Evolutionary conservation across 495 filamentous ascomycete genomes (phyloP), one percentile per base, ranked within the genome.

Genomic region (Hypoxylon lenormandii): DNA sequence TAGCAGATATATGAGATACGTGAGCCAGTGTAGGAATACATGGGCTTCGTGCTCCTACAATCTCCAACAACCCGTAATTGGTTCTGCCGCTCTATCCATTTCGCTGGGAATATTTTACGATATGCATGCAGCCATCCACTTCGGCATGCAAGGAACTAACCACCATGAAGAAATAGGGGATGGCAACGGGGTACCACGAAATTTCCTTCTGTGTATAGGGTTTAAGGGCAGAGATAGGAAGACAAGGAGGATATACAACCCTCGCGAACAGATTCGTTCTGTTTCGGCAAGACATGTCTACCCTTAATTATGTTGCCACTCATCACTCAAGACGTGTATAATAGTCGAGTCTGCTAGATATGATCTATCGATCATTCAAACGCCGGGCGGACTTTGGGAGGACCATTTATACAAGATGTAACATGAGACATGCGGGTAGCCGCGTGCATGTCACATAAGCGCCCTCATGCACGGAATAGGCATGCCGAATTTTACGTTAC

Each of bases 141-240:
- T 57, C 28, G 45, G 36, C 50, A 70, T 64, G 59, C 66, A 64
- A 64, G 60, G 53, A 69, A 59, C 52, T 40, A 38, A 21, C 26
- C 5, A n/a, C 33, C 13, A 43, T 33, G 42, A 48, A n/a, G 38
- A n/a, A 56, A 52, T 33, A 36, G 28, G 37, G 0, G 30, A 33
- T 33, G 6, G 30, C 30, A 33, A 33, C 30, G 3, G 38, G 38
- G 38, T 16, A 45, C 4, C 5, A 45, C 42, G 6, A 19, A 45
- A 5, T 45, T 18, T 16, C 5, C 15, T 21, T 1, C 42, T 7
- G 3, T 2, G 12, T 19, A 45, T 7, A 45, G 6, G 1, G n/a
- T 45, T 4, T 18, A 45, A 45, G 15, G 15, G n/a, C 15, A 3
- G 15, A 42, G 15, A 16, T 45, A 45, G 15, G 13, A 18, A 45